These are phyloP conservation scores for Acanthamoeba lenticulata DNA, from an alignment of 208 protist species.

Conservation along the genomic window DNA sequence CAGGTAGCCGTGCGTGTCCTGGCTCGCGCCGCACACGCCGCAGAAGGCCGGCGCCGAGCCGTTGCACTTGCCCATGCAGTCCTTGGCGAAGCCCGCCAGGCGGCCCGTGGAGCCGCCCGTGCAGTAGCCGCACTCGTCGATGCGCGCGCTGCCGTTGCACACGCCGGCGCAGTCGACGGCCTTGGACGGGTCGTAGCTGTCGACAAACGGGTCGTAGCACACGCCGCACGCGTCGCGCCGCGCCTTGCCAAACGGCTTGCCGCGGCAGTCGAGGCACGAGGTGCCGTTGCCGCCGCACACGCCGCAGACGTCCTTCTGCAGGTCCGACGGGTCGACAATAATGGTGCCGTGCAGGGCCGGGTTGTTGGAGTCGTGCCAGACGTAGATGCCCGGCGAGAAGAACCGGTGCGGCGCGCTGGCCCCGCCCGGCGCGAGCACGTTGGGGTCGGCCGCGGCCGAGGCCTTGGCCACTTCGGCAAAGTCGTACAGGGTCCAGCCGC, in stretches of 20 bases:
- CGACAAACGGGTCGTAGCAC: constrained; percentile 43
- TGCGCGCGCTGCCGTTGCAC: background rate
- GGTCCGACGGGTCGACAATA: constrained; percentile 4
- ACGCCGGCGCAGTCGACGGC: constrained; percentile 52
- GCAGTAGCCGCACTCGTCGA: constrained; percentile 44
- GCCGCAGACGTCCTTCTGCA: background rate
- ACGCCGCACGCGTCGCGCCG: constrained; percentile 22
- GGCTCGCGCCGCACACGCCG: background rate
- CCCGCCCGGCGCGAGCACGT: background rate
- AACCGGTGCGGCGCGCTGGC: background rate
- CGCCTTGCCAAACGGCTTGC: background rate
- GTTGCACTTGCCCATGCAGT: constrained; percentile 56
- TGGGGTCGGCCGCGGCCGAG: background rate
- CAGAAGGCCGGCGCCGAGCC: background rate
- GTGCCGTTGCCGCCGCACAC: constrained; percentile 66
- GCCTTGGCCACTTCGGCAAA: background rate
- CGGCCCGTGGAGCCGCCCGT: background rate
- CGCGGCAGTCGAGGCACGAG: background rate
- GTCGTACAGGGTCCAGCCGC: constrained; percentile 26
- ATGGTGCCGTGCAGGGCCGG: background rate
- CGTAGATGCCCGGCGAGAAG: background rate
- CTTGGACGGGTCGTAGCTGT: background rate
- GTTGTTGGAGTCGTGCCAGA: constrained; percentile 59
- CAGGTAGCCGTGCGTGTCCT: background rate
- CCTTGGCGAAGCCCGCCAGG: background rate